Base-by-base conservation (phyloP, 345 rosid species). In the Arabidopsis thaliana region DNA sequence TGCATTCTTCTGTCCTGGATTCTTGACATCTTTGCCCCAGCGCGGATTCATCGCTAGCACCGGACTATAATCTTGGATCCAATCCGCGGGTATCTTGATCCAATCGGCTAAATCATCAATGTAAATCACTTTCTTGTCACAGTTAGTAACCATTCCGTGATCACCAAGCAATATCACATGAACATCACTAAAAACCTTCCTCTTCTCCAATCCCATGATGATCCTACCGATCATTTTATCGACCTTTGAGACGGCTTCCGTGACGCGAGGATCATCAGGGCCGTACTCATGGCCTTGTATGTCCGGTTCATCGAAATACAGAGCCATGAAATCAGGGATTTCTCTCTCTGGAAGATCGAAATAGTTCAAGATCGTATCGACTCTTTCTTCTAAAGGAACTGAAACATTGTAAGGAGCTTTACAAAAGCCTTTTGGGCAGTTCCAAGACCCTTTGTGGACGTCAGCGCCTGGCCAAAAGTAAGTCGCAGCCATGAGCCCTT, bases 391-490 rank as follows among this genome's bases (percentile, higher is more conserved):
- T 9, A 87, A 84, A 9, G 93, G 87, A 51, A 89, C 86, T 2
- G 92, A 87, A 13, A 77, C 81, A 69, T 91, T 86, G 80, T 87
- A 93, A 62, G 66, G 51, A 80, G 72, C 28, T 65, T 74, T 76
- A 64, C 98, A 93, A 16, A 82, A 82, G 0, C 63, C 71, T 69
- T 71, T 63, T 8, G 97, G 96, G 64, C 97, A 91, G 62, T 76
- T 48, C 98, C 98, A 93, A 38, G 88, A 83, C 12, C 93, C 98
- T 57, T 91, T 91, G 58, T 81, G 87, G 23, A 91, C 98, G 81
- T 93, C 98, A 73, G 96, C 80, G n/a, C 97, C 98, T 38, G 98
- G 97, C 98, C 98, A 93, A 60, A 91, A 91, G 72, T 76, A 87
- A 46, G 97, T 85, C 16, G 96, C 86, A 20, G 97, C 98, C 77